Conservation (phyloP, 805 yeast genomes). For the Metschnikowia kunwiensis region DNA sequence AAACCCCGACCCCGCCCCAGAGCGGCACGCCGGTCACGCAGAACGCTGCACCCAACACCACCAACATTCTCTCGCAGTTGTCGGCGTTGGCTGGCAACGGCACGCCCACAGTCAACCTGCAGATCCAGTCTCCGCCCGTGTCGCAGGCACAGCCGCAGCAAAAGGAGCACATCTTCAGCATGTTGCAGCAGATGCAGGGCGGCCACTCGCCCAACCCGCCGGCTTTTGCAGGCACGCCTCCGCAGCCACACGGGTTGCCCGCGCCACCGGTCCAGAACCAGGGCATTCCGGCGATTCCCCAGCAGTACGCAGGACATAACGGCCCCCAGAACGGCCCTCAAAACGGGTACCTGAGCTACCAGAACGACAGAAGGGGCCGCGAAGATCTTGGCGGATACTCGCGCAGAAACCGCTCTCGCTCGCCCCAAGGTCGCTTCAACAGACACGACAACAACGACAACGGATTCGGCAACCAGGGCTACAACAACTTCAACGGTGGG, state of each 20-base stretch:
- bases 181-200: slow-evolving; percentile 51
- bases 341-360: slow-evolving; percentile 11
- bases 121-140: slow-evolving; percentile 14
- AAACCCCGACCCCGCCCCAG: slow-evolving; percentile 30
- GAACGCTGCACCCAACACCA: slow-evolving; percentile 26
- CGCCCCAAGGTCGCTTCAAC: slow-evolving; percentile 38
- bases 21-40: slow-evolving; percentile 24
- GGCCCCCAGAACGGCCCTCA: slow-evolving; percentile 3
- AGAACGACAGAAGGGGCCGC: slow-evolving; percentile 30
- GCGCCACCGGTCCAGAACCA: slow-evolving; percentile 6
- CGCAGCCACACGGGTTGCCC: slow-evolving; percentile 4
- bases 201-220: slow-evolving; percentile 2
- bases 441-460: slow-evolving; percentile 10
- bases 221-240: no score
- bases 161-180: slow-evolving; percentile 44
- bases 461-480: background rate
- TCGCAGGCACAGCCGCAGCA: slow-evolving; percentile 19
- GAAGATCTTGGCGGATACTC: slow-evolving; percentile 35
- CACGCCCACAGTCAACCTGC: slow-evolving; percentile 13
- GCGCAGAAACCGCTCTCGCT: slow-evolving; percentile 53
- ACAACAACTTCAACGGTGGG: slow-evolving; percentile 3
- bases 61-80: slow-evolving; percentile 42
- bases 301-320: slow-evolving; percentile 3
- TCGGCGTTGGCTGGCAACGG: slow-evolving; percentile 36
- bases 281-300: slow-evolving; percentile 15